Base-by-base conservation (phyloP, 2,329 filamentous ascomycete genomes). In the Aspergillus sp. region DNA sequence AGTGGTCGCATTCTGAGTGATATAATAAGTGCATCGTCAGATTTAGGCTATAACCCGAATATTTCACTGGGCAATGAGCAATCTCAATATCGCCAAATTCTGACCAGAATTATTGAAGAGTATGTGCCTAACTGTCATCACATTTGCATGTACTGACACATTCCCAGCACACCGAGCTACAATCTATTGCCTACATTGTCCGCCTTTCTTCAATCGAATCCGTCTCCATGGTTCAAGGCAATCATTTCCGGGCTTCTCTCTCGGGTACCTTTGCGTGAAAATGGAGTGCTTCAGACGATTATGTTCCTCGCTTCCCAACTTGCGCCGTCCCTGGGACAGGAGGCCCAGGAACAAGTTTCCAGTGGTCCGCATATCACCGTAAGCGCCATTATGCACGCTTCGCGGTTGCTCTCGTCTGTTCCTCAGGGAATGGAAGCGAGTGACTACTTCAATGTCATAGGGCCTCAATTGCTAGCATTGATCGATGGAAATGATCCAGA, bases 321-420 rank as follows among this genome's bases (percentile, higher is more conserved):
- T 49, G 70, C 74, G 0, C 76, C 76, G 8, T 67, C 72, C 1
- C 64, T 78, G 9, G 76, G 75, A 4, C 64, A 72, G 12, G 70
- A 70, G 57, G 64, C 69, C 6, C 69, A 72, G 47, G 58, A 52
- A 5, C 62, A 69, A 40, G 56, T 62, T 14, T 69, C 70, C 1
- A 67, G 63, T 51, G 76, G 75, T 0, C 74, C 76, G 11, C 70
- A 70, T 51, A 71, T 79, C 17, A 78, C 76, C 3, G 71, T 78
- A 6, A 73, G 77, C 55, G 73, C 74, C 2, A 77, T 79, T 9
- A 77, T 77, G 74, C 76, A 77, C 47, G 73, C 71, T 2, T 78
- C 76, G 4, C 70, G 70, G 27, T 60, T 79, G 19, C 67, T 79
- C 7, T 76, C 75, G 1, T 76, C 76, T 43, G 73, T 79, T 4